phyloP scores from a whole-genome alignment of 768 basidiomycete species.

The Serpula lacrymans region DNA sequence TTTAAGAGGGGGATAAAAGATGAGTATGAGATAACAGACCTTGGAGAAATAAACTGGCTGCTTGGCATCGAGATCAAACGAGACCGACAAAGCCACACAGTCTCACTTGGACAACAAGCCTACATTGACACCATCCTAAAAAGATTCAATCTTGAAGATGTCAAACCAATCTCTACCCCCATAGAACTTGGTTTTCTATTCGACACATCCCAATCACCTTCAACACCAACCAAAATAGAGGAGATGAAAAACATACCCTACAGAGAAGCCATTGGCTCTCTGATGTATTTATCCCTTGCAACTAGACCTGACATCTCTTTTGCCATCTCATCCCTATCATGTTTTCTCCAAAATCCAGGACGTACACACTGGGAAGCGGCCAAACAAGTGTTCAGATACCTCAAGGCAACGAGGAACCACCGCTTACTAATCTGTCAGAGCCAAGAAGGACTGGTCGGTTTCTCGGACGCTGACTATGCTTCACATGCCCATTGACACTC shows the following conservation, averaged over 20 bases:
- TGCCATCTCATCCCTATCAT: conserved; percentile 20
- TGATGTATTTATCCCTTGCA: conserved; percentile 25
- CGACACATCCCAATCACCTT: too few relatives aligned
- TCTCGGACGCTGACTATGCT: conserved; percentile 14
- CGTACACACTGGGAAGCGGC: conserved; percentile 8
- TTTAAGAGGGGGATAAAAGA: background rate
- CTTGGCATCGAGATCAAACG: conserved; percentile 30
- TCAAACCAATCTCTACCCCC: conserved; percentile 10
- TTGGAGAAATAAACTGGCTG: conserved; percentile 11
- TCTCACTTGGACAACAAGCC: conserved; percentile 22
- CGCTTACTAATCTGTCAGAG: too few relatives aligned
- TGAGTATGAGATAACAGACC: conserved; percentile 1
- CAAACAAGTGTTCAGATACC: conserved; percentile 12
- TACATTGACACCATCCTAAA: conserved; percentile 10
- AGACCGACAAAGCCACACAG: conserved; percentile 16
- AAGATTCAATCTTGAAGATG: conserved; percentile 13
- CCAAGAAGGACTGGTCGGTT: conserved; percentile 9
- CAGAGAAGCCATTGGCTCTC: conserved; percentile 14
- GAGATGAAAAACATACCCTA: too few relatives aligned
- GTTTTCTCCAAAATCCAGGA: conserved; percentile 11
- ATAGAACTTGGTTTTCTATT: conserved; percentile 4
- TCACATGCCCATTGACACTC: conserved; percentile 10
- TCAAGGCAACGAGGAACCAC: conserved; percentile 5
- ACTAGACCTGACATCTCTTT: conserved; percentile 30
- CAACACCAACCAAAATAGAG: too few relatives aligned